A percentile compares a stretch with the other conserved stretches of the same genome.
Conservation (phyloP, 148 eudicot genomes). For the Arctostaphylos glauca region DNA sequence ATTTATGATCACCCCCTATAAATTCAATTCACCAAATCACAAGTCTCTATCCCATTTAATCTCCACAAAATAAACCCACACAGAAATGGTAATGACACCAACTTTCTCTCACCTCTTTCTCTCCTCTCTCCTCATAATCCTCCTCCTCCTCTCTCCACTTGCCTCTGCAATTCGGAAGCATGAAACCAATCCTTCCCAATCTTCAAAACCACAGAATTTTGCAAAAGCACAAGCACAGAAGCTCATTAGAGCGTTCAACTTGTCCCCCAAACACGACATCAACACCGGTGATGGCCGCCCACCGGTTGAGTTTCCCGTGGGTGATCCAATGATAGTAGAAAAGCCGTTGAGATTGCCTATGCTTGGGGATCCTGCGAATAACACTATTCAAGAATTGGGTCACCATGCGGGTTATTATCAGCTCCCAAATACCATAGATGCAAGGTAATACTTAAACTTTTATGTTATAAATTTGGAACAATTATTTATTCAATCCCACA, state of each 20-base stretch:
- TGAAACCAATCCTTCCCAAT: not conserved
- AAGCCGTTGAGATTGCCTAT: slow-evolving; percentile 37
- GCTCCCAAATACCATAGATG: slow-evolving; percentile 63
- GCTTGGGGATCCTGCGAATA: slow-evolving; percentile 41
- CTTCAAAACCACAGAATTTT: not conserved
- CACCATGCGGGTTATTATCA: slow-evolving; percentile 86
- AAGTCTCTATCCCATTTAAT: not conserved
- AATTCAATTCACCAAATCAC: not conserved
- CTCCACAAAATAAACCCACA: not conserved
- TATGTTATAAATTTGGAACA: no score
- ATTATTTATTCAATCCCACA: no score
- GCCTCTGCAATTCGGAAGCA: not conserved
- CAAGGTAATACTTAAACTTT: slow-evolving; percentile 34
- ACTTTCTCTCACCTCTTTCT: not conserved
- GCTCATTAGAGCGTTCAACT: slow-evolving; percentile 49
- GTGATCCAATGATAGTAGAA: slow-evolving; percentile 43
- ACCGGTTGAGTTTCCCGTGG: not conserved
- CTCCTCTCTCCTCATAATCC: not conserved
- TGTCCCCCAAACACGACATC: slow-evolving; percentile 52
- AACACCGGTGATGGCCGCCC: slow-evolving; percentile 22
- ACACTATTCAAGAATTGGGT: slow-evolving; percentile 59
- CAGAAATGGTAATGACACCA: not conserved
- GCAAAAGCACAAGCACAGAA: slow-evolving; percentile 43
- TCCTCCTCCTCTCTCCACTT: not conserved
- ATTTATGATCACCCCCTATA: not conserved